Evolutionary conservation across 2,329 filamentous ascomycete species (phyloP).

Genomic region (Aspergillus brasiliensis): DNA sequence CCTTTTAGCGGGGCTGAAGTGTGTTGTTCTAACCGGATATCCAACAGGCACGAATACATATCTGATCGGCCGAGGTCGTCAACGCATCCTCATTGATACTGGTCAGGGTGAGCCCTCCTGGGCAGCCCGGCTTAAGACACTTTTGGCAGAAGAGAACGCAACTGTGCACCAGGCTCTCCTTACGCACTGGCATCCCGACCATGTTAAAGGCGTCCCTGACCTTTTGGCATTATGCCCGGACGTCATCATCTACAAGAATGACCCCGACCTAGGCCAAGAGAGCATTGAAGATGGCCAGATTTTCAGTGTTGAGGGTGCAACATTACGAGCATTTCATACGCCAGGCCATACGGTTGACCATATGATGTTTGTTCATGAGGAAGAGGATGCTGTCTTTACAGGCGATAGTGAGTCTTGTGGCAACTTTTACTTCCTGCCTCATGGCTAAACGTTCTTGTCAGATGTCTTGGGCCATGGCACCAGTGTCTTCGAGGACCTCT

Average conservation of each 20-base stretch:
- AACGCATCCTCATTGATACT: constrained; percentile 83
- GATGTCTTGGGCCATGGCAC: constrained; percentile 84
- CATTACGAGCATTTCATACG: constrained; percentile 66
- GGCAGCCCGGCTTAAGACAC: constrained; percentile 65
- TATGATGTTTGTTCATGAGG: constrained; percentile 73
- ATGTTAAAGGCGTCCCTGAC: constrained; percentile 74
- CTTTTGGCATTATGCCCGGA: constrained; percentile 65
- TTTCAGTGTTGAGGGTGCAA: constrained; percentile 57
- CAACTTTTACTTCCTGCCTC: background rate
- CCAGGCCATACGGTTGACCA: constrained; percentile 84
- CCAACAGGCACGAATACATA: constrained; percentile 84
- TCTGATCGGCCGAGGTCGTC: constrained; percentile 73
- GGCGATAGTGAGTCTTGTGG: constrained; percentile 63
- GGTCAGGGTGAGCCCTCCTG: constrained; percentile 79
- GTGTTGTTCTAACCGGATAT: background rate
- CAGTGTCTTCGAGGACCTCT: constrained; percentile 78
- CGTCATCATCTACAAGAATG: constrained; percentile 67
- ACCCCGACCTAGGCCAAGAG: constrained; percentile 54
- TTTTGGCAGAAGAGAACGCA: constrained; percentile 68
- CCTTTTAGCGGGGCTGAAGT: background rate
- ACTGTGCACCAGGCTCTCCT: constrained; percentile 71
- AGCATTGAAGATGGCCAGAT: constrained; percentile 59
- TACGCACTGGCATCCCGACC: constrained; percentile 92
- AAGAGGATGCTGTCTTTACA: constrained; percentile 82
- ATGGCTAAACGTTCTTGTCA: constrained; percentile 19